phyloP scores from a whole-genome alignment of 179 eudicot species.

The Beta lomatogona region DNA sequence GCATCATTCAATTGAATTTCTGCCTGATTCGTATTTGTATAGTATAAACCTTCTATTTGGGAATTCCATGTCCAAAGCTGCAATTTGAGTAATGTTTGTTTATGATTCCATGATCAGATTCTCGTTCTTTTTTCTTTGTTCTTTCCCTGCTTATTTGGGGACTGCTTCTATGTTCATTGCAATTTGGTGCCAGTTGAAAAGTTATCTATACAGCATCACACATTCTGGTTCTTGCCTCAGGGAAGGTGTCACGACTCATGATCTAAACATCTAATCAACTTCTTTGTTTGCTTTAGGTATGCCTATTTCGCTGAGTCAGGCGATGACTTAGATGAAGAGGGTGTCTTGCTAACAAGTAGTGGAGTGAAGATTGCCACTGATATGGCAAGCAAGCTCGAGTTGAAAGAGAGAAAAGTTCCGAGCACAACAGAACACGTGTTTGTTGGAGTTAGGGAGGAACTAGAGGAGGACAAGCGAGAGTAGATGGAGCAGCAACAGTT shows the following conservation, averaged over 20 bases:
- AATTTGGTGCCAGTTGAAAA: not conserved
- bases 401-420: slow-evolving; percentile 65
- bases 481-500: slow-evolving; percentile 24
- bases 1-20: not conserved
- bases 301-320: slow-evolving; percentile 74
- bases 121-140: not conserved
- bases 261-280: not conserved
- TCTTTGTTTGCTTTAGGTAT: slow-evolving; percentile 44
- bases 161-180: not conserved
- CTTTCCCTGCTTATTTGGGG: not conserved
- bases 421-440: slow-evolving; percentile 58
- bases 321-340: slow-evolving; percentile 83
- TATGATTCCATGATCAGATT: not conserved
- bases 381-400: slow-evolving; percentile 49
- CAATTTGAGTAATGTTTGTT: not conserved
- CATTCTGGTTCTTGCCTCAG: not conserved
- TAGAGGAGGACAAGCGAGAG: slow-evolving; percentile 85
- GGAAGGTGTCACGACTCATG: not conserved
- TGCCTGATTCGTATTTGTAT: not conserved
- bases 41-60: not conserved
- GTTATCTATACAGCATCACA: not conserved
- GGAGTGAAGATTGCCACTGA: slow-evolving; percentile 62
- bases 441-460: slow-evolving; percentile 58
- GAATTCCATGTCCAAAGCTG: not conserved
- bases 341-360: slow-evolving; percentile 61